Evolutionary conservation across 2,329 filamentous ascomycete genomes (phyloP), one percentile per base, ranked within the genome.

Genomic region (Cladosporium sp.): DNA sequence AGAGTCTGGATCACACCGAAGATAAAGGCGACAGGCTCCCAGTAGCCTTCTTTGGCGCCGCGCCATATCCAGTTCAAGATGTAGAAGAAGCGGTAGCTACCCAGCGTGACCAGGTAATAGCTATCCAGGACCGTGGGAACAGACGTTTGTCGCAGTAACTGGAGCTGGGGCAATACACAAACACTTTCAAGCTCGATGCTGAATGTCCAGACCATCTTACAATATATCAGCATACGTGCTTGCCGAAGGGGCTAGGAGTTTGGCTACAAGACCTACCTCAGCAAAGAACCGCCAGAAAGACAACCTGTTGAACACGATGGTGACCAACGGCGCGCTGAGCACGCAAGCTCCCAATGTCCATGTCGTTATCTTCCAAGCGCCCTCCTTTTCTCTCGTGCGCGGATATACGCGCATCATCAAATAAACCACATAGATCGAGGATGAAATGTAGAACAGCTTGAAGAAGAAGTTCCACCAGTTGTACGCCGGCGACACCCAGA

Each of bases 111-210:
- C 64, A 98, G 90, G 79, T 98, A 98, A 80, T 91, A 97, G n/a
- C 92, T 96, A 77, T 97, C 92, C 79, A 98, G 93, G 56, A 97
- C 94, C 58, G 94, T 98, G 0, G 94, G 94, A 0, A 97, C 92
- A 29, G 89, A 93, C n/a, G 94, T 97, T 78, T 97, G 93, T 67
- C 94, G 91, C 16, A 98, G 87, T 52, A 97, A 88, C 6, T 97
- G 86, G 1, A 98, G 88, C 77, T 98, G 94, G 0, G 94, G 94
- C 23, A 98, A 88, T 37, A 97, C 88, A 77, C 91, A 95, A 67
- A 96, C 87, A 37, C 92, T 94, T 80, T 98, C 94, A 74, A 98
- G 89, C 70, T 97, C 90, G 72, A 95, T 89, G 35, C 92, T 96
- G 80, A 97, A 97, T 66, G 89, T 86, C 91, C 92, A 96, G 68